Evolutionary conservation across 305 asterid species (phyloP).

Genomic region (Plantago lanceolata): DNA sequence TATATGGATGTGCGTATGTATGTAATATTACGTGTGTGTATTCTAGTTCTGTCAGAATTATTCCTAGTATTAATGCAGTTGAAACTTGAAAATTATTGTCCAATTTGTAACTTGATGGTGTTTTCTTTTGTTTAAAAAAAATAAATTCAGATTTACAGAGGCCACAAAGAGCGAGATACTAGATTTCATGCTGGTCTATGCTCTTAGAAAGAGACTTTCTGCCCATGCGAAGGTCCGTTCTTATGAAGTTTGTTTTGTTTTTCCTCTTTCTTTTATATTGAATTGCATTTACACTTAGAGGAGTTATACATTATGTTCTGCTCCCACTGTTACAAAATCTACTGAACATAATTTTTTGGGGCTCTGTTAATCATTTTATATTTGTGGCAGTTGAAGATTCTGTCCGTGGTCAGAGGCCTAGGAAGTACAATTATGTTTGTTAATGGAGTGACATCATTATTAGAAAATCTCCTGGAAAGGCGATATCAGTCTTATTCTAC

Average conservation of each 20-base stretch:
- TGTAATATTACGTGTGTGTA: background rate
- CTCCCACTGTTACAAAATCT: constrained; percentile 2
- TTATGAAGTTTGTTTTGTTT: constrained; percentile 17
- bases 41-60: background rate
- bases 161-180: constrained; percentile 56
- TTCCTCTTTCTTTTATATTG: constrained; percentile 16
- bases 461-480: constrained; percentile 55
- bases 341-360: background rate
- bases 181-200: constrained; percentile 49
- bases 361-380: constrained; percentile 16
- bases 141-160: constrained; percentile 64
- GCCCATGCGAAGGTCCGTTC: constrained; percentile 66
- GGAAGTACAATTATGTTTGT: constrained; percentile 53
- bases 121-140: background rate
- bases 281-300: constrained; percentile 8
- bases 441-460: constrained; percentile 47
- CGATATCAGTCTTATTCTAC: constrained; percentile 39
- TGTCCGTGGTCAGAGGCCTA: constrained; percentile 59
- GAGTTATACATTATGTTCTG: constrained; percentile 8
- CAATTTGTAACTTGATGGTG: background rate
- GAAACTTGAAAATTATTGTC: background rate
- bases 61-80: background rate
- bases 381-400: constrained; percentile 61
- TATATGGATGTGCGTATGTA: background rate
- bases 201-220: constrained; percentile 44